Conservation (phyloP, 106 monocot genomes). For the Alisma plantagoaquatica region DNA sequence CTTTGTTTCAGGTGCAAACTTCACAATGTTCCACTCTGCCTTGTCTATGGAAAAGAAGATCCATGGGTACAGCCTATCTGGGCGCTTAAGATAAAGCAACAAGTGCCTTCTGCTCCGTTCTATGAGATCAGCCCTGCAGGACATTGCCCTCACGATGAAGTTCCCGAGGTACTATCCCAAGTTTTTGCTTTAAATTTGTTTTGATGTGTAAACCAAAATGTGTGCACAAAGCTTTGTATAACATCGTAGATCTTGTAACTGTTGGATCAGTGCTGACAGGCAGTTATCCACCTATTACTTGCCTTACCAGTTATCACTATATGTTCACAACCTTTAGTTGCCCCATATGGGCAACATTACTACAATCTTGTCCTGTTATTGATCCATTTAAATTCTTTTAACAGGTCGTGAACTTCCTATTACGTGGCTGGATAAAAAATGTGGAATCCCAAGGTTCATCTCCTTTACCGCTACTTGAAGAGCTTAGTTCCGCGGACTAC, state of each 20-base stretch:
- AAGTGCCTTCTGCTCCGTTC: constrained; percentile 76
- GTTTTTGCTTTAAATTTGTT: too few species aligned
- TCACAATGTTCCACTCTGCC: constrained; percentile 65
- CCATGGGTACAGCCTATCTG: constrained; percentile 90
- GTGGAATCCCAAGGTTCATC: constrained; percentile 55
- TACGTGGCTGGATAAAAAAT: constrained; percentile 91
- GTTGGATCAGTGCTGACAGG: too few species aligned
- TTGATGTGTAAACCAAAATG: too few species aligned
- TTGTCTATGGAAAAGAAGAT: constrained; percentile 95
- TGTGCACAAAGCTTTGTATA: too few species aligned
- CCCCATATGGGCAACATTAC: too few species aligned
- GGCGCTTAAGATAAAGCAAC: constrained; percentile 68
- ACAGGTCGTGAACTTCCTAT: constrained; percentile 82
- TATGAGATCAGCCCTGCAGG: constrained; percentile 97
- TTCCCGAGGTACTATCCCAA: constrained; percentile 73
- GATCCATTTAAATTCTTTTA: too few species aligned
- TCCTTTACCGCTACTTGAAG: constrained; percentile 63
- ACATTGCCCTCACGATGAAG: constrained; percentile 87
- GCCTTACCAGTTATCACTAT: too few species aligned
- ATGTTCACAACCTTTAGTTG: too few species aligned
- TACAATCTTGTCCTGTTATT: too few species aligned
- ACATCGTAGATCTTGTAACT: too few species aligned
- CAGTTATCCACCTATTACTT: too few species aligned
- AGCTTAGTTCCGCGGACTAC: constrained; percentile 23
- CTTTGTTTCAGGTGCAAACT: constrained; percentile 72